These are phyloP conservation scores for Draba incana DNA, from an alignment of 345 rosid genomes.

Conservation along the genomic window DNA sequence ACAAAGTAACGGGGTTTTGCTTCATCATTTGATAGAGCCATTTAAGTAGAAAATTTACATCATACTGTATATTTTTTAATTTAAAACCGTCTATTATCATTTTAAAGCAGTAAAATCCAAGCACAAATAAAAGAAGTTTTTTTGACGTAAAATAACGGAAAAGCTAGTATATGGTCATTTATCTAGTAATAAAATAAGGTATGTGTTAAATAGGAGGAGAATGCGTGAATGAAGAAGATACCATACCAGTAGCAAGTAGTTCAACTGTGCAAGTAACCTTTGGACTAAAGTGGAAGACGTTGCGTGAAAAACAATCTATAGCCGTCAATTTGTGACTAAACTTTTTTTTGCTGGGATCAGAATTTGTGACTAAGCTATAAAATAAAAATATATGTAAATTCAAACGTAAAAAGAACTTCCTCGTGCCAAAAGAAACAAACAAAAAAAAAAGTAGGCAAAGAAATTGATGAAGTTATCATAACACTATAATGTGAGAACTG, in stretches of 20 bases:
- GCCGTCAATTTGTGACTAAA: conserved; percentile 20
- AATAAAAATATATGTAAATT: neutral
- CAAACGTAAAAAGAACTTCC: conserved; percentile 26
- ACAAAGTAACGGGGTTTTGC: no score
- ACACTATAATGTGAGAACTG: neutral
- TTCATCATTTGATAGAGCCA: no score
- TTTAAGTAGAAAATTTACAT: no score
- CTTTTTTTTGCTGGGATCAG: no score
- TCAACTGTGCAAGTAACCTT: conserved; percentile 38
- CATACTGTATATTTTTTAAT: no score
- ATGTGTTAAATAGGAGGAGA: conserved; percentile 24
- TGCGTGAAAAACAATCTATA: conserved; percentile 38
- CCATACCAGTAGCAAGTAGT: conserved; percentile 3
- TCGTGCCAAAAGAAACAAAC: conserved; percentile 16
- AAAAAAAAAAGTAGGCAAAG: neutral
- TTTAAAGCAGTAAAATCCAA: no score
- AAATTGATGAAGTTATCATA: neutral
- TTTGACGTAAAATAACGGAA: no score
- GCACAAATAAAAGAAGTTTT: no score
- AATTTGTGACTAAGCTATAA: conserved; percentile 6
- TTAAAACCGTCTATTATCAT: no score
- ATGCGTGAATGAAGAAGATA: conserved; percentile 32
- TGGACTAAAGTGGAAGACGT: conserved; percentile 28
- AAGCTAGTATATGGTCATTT: neutral
- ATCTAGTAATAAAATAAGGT: neutral